Evolutionary conservation across 768 basidiomycete genomes (phyloP).

Genomic region (Suillus brevipes): DNA sequence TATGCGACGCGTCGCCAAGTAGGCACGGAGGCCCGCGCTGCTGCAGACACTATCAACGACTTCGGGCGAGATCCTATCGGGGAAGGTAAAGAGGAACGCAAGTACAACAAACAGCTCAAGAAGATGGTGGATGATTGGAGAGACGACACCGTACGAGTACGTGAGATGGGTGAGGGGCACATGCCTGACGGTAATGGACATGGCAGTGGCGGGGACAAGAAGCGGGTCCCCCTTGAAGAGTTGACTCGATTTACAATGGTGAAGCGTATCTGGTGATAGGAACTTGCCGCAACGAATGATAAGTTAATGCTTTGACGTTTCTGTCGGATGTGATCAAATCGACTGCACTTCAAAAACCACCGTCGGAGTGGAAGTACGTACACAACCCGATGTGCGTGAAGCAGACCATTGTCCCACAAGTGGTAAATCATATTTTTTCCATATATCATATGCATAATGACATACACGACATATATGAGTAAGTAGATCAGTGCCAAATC

Average conservation of each 20-base stretch:
- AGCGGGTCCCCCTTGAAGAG: conserved; percentile 77
- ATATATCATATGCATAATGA: neutral
- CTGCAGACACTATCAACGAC: conserved; percentile 78
- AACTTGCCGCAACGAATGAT: neutral
- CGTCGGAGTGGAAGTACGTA: neutral
- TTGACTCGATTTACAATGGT: conserved; percentile 96
- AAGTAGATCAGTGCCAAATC: neutral
- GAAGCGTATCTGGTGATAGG: conserved; percentile 73
- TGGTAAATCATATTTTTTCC: neutral
- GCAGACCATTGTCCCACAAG: neutral
- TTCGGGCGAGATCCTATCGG: conserved; percentile 91
- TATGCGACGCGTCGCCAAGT: conserved; percentile 75
- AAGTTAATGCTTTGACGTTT: neutral
- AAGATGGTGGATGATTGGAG: conserved; percentile 62
- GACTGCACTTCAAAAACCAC: neutral
- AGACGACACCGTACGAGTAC: conserved; percentile 65
- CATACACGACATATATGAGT: neutral
- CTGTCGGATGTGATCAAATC: neutral
- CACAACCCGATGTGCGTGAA: neutral
- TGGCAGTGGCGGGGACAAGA: conserved; percentile 35
- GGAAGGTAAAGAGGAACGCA: conserved; percentile 85
- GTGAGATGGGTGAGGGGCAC: conserved; percentile 70
- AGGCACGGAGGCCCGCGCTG: conserved; percentile 76
- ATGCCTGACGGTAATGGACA: conserved; percentile 20
- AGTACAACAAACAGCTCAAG: conserved; percentile 82